Conservation (phyloP, 2,329 filamentous ascomycete species). For the Xylaria hypoxylon region DNA sequence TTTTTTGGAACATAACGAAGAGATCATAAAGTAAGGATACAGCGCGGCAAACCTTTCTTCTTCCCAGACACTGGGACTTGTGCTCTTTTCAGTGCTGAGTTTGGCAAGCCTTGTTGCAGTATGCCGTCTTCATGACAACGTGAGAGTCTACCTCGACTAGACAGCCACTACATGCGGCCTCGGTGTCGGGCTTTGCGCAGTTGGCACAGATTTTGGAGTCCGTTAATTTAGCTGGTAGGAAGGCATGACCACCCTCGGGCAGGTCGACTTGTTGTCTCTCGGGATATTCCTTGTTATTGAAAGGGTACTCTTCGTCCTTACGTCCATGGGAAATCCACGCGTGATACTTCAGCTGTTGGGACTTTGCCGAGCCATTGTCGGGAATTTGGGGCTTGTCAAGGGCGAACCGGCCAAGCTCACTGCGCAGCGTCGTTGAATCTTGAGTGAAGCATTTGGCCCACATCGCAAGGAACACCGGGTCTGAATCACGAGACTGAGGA, state of each 20-base stretch:
- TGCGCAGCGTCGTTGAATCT: neutral
- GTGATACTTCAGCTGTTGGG: constrained; percentile 23
- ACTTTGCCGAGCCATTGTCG: constrained; percentile 29
- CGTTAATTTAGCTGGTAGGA: constrained; percentile 23
- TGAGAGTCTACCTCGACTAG: constrained; percentile 19
- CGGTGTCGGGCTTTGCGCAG: constrained; percentile 18
- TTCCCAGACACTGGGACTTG: constrained; percentile 20
- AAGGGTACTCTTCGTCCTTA: constrained; percentile 31
- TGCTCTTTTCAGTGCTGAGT: constrained; percentile 29
- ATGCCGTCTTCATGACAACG: constrained; percentile 25
- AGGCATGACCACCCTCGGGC: constrained; percentile 11
- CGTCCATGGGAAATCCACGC: constrained; percentile 31
- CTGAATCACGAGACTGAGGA: constrained; percentile 8
- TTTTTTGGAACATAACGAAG: constrained; percentile 27
- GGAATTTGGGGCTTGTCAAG: constrained; percentile 27
- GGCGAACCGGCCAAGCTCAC: constrained; percentile 23
- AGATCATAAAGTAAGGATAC: constrained; percentile 24
- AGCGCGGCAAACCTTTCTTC: constrained; percentile 23
- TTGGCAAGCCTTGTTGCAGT: constrained; percentile 32
- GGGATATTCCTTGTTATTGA: neutral
- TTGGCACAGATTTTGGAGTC: constrained; percentile 26
- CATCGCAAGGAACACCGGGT: neutral
- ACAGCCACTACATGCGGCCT: constrained; percentile 23
- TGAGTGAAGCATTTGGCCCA: neutral
- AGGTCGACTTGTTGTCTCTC: neutral